Percentiles rank a stretch among this genome's conserved stretches.
phyloP scores from a whole-genome alignment of 805 yeast species.

The Schizosaccharomyces octosporus region DNA sequence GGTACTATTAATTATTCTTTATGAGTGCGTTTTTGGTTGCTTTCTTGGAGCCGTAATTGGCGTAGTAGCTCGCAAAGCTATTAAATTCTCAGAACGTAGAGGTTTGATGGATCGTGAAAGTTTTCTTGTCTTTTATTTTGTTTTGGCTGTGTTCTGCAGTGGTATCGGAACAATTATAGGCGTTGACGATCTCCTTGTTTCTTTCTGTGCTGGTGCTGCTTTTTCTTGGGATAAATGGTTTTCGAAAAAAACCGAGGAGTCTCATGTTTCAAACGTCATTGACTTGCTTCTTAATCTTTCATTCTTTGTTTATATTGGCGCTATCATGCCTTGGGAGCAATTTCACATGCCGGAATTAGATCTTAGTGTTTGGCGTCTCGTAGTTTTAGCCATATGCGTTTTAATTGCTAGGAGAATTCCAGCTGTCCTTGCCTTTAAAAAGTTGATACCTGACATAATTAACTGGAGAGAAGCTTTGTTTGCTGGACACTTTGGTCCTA shows the following conservation, averaged over 20 bases:
- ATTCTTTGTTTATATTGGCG: slow-evolving; percentile 72
- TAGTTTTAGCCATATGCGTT: slow-evolving; percentile 48
- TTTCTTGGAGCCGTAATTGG: slow-evolving; percentile 54
- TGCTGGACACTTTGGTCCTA: slow-evolving; percentile 90
- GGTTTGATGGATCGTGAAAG: slow-evolving; percentile 69
- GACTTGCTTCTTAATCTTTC: slow-evolving; percentile 63
- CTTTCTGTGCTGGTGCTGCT: slow-evolving; percentile 83
- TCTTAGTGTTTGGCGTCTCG: slow-evolving; percentile 52
- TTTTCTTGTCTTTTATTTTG: slow-evolving; percentile 60
- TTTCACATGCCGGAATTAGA: slow-evolving; percentile 42
- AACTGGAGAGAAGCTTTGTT: slow-evolving; percentile 84
- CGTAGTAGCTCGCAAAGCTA: slow-evolving; percentile 38
- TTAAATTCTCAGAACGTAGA: slow-evolving; percentile 45
- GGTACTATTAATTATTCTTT: slow-evolving; percentile 49
- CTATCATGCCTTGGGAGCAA: slow-evolving; percentile 69
- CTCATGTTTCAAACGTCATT: slow-evolving; percentile 74
- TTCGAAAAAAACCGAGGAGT: slow-evolving; percentile 55
- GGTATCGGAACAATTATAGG: slow-evolving; percentile 77
- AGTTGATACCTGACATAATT: slow-evolving; percentile 64
- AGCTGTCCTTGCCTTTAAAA: slow-evolving; percentile 48
- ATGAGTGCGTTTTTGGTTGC: slow-evolving; percentile 63
- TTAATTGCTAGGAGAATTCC: slow-evolving; percentile 63
- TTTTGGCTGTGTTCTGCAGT: slow-evolving; percentile 60
- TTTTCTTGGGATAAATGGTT: slow-evolving; percentile 89
- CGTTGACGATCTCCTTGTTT: slow-evolving; percentile 65